phyloP scores from a whole-genome alignment of 106 monocot genomes.

The Phalaenopsis aphrodite region DNA sequence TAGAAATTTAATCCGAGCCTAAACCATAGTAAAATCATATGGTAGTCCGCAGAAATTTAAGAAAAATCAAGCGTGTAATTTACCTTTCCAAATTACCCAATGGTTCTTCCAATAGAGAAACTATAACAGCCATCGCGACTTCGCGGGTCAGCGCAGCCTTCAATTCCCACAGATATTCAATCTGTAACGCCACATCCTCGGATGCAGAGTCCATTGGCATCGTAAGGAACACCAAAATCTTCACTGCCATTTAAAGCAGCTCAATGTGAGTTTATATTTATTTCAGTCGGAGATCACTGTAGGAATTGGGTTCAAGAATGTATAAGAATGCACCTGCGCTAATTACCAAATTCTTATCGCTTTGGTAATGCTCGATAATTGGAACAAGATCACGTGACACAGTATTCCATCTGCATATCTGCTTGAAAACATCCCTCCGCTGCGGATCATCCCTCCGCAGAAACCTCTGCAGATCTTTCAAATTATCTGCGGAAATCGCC shows the following conservation, averaged over 20 bases:
- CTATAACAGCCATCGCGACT: constrained; percentile 47
- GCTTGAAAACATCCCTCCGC: constrained; percentile 71
- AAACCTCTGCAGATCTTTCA: constrained; percentile 88
- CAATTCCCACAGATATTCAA: constrained; percentile 79
- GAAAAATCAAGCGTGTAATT: constrained; percentile 3
- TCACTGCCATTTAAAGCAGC: constrained; percentile 42
- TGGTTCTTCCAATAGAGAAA: constrained; percentile 81
- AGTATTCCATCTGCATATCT: constrained; percentile 88
- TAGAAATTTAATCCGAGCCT: not conserved
- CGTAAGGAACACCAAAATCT: constrained; percentile 89
- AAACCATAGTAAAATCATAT: not conserved
- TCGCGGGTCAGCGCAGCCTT: constrained; percentile 64
- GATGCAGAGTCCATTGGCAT: constrained; percentile 84
- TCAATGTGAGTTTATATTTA: not conserved
- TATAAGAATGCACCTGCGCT: constrained; percentile 29
- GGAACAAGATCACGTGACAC: constrained; percentile 71
- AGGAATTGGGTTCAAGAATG: no score
- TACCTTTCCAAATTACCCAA: constrained; percentile 75
- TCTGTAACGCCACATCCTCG: constrained; percentile 59
- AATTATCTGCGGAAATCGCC: constrained; percentile 45
- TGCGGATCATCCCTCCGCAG: constrained; percentile 73
- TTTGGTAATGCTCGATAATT: constrained; percentile 53
- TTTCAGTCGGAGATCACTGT: not conserved
- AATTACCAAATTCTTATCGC: constrained; percentile 57
- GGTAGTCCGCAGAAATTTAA: not conserved